A percentile compares a stretch with the other conserved stretches of the same genome.
phyloP scores from a whole-genome alignment of 2,329 filamentous ascomycete genomes.

The Grosmannia huntii region DNA sequence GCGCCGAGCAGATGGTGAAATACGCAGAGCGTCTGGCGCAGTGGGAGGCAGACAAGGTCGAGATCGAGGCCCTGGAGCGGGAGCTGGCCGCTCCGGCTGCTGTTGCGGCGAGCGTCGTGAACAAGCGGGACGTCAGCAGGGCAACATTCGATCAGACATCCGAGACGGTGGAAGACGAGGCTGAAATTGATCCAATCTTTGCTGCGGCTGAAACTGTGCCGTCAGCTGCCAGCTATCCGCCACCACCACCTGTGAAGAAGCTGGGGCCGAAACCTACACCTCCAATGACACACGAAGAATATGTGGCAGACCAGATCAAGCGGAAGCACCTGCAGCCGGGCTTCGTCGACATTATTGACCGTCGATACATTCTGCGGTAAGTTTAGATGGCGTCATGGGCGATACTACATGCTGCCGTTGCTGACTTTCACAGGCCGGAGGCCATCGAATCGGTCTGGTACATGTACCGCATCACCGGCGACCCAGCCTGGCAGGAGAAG shows the following conservation, averaged over 20 bases:
- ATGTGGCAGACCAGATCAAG: slow-evolving; percentile 31
- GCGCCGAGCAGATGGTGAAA: slow-evolving; percentile 28
- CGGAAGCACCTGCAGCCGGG: slow-evolving; percentile 35
- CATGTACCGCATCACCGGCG: slow-evolving; percentile 81
- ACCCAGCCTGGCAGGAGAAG: slow-evolving; percentile 60
- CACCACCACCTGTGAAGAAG: slow-evolving; percentile 1
- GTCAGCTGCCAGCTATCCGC: neutral
- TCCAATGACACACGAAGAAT: slow-evolving; percentile 42
- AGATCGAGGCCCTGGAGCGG: slow-evolving; percentile 7
- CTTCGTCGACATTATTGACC: slow-evolving; percentile 30
- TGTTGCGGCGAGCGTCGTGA: neutral
- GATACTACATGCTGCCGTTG: no score
- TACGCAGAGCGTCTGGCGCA: slow-evolving; percentile 28
- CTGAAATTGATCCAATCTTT: no score
- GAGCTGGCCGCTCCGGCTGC: neutral
- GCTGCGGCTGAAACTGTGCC: no score
- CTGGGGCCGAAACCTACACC: slow-evolving; percentile 19
- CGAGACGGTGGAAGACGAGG: slow-evolving; percentile 14
- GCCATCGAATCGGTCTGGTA: slow-evolving; percentile 83
- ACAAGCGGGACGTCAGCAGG: neutral
- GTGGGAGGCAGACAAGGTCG: slow-evolving; percentile 22
- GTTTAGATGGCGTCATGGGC: no score
- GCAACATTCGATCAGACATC: slow-evolving; percentile 10
- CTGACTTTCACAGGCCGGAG: slow-evolving; percentile 48
- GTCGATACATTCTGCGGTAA: slow-evolving; percentile 50